A percentile compares a stretch with the other conserved stretches of the same genome.
phyloP scores from a whole-genome alignment of 805 yeast genomes.

The Zygotorulaspora sp. region DNA sequence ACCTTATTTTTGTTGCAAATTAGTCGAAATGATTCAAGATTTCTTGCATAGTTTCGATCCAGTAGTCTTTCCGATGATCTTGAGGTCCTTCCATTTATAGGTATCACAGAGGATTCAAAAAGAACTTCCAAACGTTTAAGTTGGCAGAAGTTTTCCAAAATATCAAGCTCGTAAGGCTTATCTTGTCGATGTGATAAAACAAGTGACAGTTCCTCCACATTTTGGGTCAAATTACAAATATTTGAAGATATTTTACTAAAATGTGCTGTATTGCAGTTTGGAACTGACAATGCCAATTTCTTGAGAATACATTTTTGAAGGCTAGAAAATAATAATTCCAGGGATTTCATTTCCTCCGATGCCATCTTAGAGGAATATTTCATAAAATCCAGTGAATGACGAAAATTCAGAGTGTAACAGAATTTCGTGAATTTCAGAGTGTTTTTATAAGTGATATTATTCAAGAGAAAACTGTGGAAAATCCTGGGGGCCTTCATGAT shows the following conservation, averaged over 20 bases:
- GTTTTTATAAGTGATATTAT: constrained; percentile 15
- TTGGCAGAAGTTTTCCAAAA: constrained; percentile 17
- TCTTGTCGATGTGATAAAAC: constrained; percentile 20
- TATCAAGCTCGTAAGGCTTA: constrained; percentile 18
- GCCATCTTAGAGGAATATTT: constrained; percentile 20
- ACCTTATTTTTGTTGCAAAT: constrained; percentile 23
- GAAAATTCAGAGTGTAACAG: constrained; percentile 4
- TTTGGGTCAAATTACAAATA: constrained; percentile 8
- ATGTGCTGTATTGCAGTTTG: constrained; percentile 21
- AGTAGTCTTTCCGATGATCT: constrained; percentile 5
- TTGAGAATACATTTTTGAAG: constrained; percentile 13
- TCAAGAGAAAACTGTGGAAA: constrained; percentile 20
- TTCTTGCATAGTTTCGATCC: constrained; percentile 15
- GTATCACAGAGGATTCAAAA: constrained; percentile 17
- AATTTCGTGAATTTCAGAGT: constrained; percentile 19
- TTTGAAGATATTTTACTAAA: constrained; percentile 14
- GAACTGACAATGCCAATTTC: constrained; percentile 19
- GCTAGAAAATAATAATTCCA: constrained; percentile 13
- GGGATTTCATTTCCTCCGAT: constrained; percentile 24
- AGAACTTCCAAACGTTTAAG: constrained; percentile 23
- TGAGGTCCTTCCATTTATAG: constrained; percentile 8
- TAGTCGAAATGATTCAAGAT: constrained; percentile 21
- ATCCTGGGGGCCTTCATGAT: constrained; percentile 19
- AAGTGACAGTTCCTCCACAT: constrained; percentile 19
- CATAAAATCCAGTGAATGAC: constrained; percentile 10